Percentiles rank a stretch among this genome's conserved stretches.
These are phyloP conservation scores for Neurospora tetraspora DNA, from an alignment of 495 filamentous ascomycete species.

Conservation along the genomic window DNA sequence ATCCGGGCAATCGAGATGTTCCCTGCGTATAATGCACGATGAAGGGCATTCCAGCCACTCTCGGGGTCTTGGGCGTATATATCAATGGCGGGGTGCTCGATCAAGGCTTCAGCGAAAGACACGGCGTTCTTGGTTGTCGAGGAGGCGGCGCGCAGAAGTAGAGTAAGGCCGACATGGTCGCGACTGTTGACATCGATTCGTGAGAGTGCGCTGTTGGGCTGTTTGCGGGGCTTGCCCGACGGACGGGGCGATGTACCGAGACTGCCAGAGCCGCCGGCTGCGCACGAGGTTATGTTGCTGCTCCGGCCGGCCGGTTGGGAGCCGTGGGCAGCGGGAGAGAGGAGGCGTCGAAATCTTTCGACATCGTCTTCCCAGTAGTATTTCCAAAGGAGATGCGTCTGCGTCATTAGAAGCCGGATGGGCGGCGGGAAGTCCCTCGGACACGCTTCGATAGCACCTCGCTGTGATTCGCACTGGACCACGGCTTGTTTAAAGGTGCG, in stretches of 20 bases:
- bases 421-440: constrained; percentile 26
- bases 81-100: constrained; percentile 76
- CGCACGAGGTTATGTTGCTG: constrained; percentile 18
- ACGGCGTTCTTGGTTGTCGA: constrained; percentile 56
- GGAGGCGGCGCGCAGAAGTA: constrained; percentile 79
- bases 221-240: constrained; percentile 35
- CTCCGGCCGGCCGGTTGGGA: constrained; percentile 37
- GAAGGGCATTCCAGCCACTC: constrained; percentile 91
- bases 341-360: constrained; percentile 74
- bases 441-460: constrained; percentile 63
- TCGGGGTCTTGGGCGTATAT: constrained; percentile 79
- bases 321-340: constrained; percentile 53
- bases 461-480: constrained; percentile 67
- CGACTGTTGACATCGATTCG: constrained; percentile 71
- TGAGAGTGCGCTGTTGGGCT: constrained; percentile 38
- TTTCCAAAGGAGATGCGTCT: constrained; percentile 93
- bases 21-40: constrained; percentile 85
- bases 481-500: constrained; percentile 79
- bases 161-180: constrained; percentile 64
- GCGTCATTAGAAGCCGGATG: constrained; percentile 72
- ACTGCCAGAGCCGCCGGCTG: constrained; percentile 16
- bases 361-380: constrained; percentile 93
- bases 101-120: constrained; percentile 63
- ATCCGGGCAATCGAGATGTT: constrained; percentile 78
- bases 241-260: constrained; percentile 38